Evolutionary conservation across 73 alveolate genomes (phyloP).

Genomic region (Durusdinium trenchii): DNA sequence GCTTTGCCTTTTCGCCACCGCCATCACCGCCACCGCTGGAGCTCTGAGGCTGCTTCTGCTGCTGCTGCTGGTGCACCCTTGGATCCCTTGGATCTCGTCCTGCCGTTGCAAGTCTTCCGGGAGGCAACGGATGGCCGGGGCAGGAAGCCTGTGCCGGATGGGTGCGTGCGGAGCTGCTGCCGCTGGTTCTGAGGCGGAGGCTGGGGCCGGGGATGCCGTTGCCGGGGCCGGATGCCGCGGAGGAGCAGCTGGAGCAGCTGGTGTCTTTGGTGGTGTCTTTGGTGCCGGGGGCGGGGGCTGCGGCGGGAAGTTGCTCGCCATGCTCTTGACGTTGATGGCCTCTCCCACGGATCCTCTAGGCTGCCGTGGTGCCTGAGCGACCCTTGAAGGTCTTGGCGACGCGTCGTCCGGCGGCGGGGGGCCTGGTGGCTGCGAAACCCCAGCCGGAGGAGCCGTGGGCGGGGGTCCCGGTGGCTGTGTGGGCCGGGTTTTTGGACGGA

Average conservation of each 20-base stretch:
- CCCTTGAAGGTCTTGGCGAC: conserved; percentile 10
- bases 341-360: conserved; percentile 10
- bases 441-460: no score
- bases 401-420: conserved; percentile 23
- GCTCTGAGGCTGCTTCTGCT: conserved; percentile 10
- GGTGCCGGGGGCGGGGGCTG: conserved; percentile 23
- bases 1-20: neutral
- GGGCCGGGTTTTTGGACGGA: no score
- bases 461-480: no score
- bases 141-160: conserved; percentile 12
- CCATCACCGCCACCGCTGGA: conserved; percentile 15
- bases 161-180: conserved; percentile 17
- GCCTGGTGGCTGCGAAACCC: no score
- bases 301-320: conserved; percentile 15
- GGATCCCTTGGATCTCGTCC: conserved; percentile 2
- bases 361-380: conserved; percentile 15
- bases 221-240: conserved; percentile 12
- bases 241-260: conserved; percentile 12
- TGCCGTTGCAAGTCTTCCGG: conserved; percentile 10
- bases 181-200: conserved; percentile 10
- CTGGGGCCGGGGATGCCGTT: conserved; percentile 12
- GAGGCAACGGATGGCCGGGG: conserved; percentile 17
- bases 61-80: conserved; percentile 12
- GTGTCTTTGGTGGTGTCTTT: conserved; percentile 2
- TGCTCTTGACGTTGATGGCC: conserved; percentile 7